Evolutionary conservation across 2,329 filamentous ascomycete genomes (phyloP).

Genomic region (Graphilbum sp.): DNA sequence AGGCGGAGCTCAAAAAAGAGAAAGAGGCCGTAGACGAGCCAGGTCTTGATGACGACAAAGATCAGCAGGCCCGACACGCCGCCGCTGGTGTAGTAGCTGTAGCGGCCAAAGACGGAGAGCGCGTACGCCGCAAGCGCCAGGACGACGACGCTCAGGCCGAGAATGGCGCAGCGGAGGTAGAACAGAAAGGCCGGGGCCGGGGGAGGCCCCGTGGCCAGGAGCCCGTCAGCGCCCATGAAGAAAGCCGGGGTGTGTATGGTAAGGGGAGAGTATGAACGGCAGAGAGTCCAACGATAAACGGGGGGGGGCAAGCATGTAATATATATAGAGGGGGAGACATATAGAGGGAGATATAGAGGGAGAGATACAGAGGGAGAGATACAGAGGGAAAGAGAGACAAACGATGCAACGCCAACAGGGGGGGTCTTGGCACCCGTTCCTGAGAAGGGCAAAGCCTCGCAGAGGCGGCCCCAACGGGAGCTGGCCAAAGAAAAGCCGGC

Average conservation of each 20-base stretch:
- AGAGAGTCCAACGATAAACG: too few relatives aligned
- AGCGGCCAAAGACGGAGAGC: conserved; percentile 17
- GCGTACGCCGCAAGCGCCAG: conserved; percentile 24
- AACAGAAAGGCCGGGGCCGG: conserved; percentile 14
- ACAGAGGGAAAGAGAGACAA: too few relatives aligned
- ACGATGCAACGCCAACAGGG: too few relatives aligned
- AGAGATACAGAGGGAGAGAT: too few relatives aligned
- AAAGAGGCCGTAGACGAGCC: conserved; percentile 22
- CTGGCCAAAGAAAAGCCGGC: too few relatives aligned
- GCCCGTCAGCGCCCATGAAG: conserved; percentile 10
- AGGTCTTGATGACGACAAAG: conserved; percentile 25
- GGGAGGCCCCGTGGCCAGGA: conserved; percentile 20
- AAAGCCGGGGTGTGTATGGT: background rate
- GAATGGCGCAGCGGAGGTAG: conserved; percentile 20
- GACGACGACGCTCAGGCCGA: conserved; percentile 22
- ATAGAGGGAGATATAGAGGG: too few relatives aligned
- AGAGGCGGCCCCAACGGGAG: too few relatives aligned
- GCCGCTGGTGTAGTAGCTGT: conserved; percentile 12
- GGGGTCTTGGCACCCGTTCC: too few relatives aligned
- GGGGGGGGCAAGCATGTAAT: too few relatives aligned
- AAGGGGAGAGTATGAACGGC: background rate
- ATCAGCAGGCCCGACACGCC: conserved; percentile 26
- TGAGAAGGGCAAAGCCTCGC: too few relatives aligned
- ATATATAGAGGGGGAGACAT: too few relatives aligned
- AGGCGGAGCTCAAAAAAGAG: conserved; percentile 20